phyloP scores from a whole-genome alignment of 495 filamentous ascomycete genomes.

The Daldinia grandis region DNA sequence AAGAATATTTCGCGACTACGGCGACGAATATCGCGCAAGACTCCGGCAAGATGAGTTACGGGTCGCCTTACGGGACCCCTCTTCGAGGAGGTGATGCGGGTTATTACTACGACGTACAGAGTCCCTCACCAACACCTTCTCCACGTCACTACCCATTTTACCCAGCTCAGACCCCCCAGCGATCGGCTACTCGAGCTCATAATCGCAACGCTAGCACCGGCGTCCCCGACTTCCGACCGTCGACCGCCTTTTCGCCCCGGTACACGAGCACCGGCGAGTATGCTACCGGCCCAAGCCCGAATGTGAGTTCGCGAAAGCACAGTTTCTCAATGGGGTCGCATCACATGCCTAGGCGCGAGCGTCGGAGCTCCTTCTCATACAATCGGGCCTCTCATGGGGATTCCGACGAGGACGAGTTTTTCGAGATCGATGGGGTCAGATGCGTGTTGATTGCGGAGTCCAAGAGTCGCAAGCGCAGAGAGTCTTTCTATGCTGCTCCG shows the following conservation, averaged over 20 bases:
- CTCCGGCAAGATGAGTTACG: conserved; percentile 55
- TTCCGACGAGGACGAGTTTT: conserved; percentile 68
- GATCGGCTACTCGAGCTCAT: conserved; percentile 58
- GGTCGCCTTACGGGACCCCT: conserved; percentile 57
- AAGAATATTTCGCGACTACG: conserved; percentile 17
- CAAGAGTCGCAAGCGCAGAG: conserved; percentile 50
- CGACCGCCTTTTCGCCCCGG: conserved; percentile 54
- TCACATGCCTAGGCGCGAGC: conserved; percentile 55
- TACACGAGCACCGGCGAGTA: conserved; percentile 65
- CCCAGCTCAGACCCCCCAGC: conserved; percentile 55
- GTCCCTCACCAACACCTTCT: conserved; percentile 61
- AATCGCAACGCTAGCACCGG: conserved; percentile 53
- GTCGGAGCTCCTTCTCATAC: conserved; percentile 60
- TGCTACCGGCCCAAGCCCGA: conserved; percentile 58
- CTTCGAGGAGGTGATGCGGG: conserved; percentile 45
- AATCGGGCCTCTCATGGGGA: conserved; percentile 66
- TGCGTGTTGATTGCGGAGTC: conserved; percentile 58
- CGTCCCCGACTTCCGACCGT: conserved; percentile 51
- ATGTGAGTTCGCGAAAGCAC: conserved; percentile 65
- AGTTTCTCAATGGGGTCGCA: conserved; percentile 56
- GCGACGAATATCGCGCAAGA: conserved; percentile 46
- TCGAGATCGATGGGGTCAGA: conserved; percentile 59
- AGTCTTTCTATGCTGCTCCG: conserved; percentile 50
- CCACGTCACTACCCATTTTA: conserved; percentile 57
- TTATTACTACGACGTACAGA: conserved; percentile 55